These are phyloP conservation scores for Russula foetens DNA, from an alignment of 768 basidiomycete species.

Conservation along the genomic window DNA sequence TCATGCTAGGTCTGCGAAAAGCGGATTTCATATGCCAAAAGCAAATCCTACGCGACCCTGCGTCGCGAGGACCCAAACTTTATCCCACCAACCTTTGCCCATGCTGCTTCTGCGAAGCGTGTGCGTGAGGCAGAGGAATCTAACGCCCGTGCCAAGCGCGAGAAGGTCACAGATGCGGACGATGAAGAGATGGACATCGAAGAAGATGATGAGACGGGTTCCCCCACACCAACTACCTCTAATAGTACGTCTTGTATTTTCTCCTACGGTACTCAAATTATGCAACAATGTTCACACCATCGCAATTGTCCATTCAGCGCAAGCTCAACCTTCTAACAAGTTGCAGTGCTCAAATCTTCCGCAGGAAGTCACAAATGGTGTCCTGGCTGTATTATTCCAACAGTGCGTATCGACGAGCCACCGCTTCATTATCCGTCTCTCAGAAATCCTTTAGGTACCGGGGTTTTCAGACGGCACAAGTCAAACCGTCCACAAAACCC, in stretches of 20 bases:
- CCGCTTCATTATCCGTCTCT: neutral
- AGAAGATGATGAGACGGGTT: slow-evolving; percentile 62
- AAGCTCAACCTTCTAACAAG: slow-evolving; percentile 33
- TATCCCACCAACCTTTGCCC: slow-evolving; percentile 59
- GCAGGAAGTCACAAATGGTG: slow-evolving; percentile 81
- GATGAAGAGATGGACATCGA: slow-evolving; percentile 95
- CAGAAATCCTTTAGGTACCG: slow-evolving; percentile 49
- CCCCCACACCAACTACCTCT: slow-evolving; percentile 22
- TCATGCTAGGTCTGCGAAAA: slow-evolving; percentile 28
- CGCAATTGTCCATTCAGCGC: slow-evolving; percentile 34
- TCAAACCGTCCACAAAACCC: slow-evolving; percentile 60
- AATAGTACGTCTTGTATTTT: slow-evolving; percentile 38
- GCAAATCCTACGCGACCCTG: slow-evolving; percentile 80
- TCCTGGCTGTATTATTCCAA: slow-evolving; percentile 82
- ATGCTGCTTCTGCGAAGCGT: slow-evolving; percentile 52
- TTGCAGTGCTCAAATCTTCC: slow-evolving; percentile 82
- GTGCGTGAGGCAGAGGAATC: slow-evolving; percentile 51
- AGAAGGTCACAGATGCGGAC: slow-evolving; percentile 49
- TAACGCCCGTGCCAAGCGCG: slow-evolving; percentile 50
- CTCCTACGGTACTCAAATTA: neutral
- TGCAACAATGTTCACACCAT: slow-evolving; percentile 1
- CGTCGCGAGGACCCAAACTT: slow-evolving; percentile 75
- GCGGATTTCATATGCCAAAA: slow-evolving; percentile 88
- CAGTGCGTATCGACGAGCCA: slow-evolving; percentile 51
- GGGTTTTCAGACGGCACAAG: slow-evolving; percentile 68